Percentiles rank a stretch among this genome's conserved stretches.
phyloP scores from a whole-genome alignment of 2,329 filamentous ascomycete species.

The Pseudophaeomoniella oleicola region DNA sequence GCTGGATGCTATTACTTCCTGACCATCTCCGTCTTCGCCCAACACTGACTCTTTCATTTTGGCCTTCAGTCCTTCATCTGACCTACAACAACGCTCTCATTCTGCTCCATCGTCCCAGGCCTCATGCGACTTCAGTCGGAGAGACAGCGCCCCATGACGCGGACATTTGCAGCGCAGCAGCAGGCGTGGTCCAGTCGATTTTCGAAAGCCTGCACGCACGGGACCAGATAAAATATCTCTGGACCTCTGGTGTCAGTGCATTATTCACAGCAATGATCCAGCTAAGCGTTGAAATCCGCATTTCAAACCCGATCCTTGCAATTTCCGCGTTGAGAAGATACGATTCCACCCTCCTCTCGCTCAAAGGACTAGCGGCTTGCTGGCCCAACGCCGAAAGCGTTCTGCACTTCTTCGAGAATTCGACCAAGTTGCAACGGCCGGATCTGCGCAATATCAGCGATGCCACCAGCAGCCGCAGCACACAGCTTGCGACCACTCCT shows the following conservation, averaged over 20 bases:
- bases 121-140: conserved; percentile 25
- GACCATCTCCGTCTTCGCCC: conserved; percentile 24
- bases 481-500: neutral
- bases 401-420: conserved; percentile 27
- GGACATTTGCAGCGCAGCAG: conserved; percentile 29
- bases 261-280: conserved; percentile 33
- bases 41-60: conserved; percentile 23
- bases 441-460: conserved; percentile 14
- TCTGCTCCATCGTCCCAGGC: conserved; percentile 28
- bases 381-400: conserved; percentile 29
- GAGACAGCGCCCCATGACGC: conserved; percentile 30
- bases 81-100: conserved; percentile 32
- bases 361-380: conserved; percentile 25
- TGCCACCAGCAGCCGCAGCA: conserved; percentile 10
- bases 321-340: conserved; percentile 30
- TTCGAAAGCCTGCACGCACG: conserved; percentile 28
- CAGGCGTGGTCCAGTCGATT: conserved; percentile 28
- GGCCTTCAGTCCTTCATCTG: conserved; percentile 28
- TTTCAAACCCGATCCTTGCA: conserved; percentile 29
- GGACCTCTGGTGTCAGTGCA: conserved; percentile 28
- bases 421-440: conserved; percentile 17
- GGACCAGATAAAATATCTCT: conserved; percentile 26
- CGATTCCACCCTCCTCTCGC: conserved; percentile 25
- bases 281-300: conserved; percentile 29
- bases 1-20: conserved; percentile 26